Percentiles rank a stretch among this genome's conserved stretches.
Conservation (phyloP, 768 basidiomycete species). For the Kwoniella sp. region DNA sequence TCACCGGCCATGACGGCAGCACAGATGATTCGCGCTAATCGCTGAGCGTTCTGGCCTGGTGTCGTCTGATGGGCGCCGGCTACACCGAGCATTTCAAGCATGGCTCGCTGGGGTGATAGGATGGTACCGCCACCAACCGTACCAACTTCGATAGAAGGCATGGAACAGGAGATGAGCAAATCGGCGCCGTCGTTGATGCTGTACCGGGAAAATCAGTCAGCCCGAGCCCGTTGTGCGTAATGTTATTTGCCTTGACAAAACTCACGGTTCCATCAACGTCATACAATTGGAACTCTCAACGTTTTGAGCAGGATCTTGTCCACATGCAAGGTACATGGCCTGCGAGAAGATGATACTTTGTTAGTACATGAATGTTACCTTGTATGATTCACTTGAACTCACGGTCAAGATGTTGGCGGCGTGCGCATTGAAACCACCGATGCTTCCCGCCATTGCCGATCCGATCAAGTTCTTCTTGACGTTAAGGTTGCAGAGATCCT, state of each 20-base stretch:
- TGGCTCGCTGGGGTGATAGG: conserved; percentile 81
- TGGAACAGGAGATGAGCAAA: conserved; percentile 86
- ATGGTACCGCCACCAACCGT: conserved; percentile 96
- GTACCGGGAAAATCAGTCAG: conserved; percentile 2
- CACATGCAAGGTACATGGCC: conserved; percentile 91
- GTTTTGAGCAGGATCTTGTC: conserved; percentile 98
- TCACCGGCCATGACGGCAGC: conserved; percentile 98
- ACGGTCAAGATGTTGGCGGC: conserved; percentile 91
- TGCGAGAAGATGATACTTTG: too few relatives aligned
- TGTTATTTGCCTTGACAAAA: too few relatives aligned
- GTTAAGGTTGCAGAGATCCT: conserved; percentile 84
- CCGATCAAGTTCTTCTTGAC: conserved; percentile 96
- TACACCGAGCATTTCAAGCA: conserved; percentile 91
- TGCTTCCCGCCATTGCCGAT: conserved; percentile 95
- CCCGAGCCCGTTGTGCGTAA: too few relatives aligned
- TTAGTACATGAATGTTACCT: too few relatives aligned
- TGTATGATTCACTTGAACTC: conserved; percentile 26
- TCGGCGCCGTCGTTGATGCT: conserved; percentile 88
- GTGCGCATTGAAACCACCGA: conserved; percentile 98
- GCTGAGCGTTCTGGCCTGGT: conserved; percentile 87
- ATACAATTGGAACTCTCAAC: conserved; percentile 98
- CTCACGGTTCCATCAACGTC: conserved; percentile 97
- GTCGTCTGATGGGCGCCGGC: conserved; percentile 81
- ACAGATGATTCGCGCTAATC: conserved; percentile 84
- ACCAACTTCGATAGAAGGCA: conserved; percentile 99